These are phyloP conservation scores for Ballota nigra DNA, from an alignment of 257 asterid species.

Conservation along the genomic window DNA sequence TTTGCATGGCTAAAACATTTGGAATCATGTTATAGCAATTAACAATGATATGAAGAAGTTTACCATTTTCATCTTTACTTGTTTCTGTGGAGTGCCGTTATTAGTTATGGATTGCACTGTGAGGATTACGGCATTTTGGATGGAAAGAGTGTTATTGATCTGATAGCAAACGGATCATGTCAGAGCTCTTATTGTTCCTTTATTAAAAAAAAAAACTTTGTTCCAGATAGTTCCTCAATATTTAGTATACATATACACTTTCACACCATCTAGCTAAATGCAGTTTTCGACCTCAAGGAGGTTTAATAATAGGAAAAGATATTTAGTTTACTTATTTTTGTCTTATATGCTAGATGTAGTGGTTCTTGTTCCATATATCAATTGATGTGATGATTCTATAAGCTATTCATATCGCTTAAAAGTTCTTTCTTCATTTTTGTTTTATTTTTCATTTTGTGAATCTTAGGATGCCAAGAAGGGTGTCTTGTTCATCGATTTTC, in stretches of 20 bases:
- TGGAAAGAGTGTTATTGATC: neutral
- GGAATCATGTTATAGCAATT: neutral
- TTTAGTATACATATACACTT: neutral
- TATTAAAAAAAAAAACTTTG: neutral
- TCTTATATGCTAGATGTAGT: neutral
- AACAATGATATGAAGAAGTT: neutral
- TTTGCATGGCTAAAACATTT: conserved; percentile 6
- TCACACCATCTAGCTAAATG: neutral
- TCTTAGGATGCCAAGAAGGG: conserved; percentile 89
- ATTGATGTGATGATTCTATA: neutral
- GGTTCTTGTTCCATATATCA: neutral
- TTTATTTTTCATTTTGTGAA: conserved; percentile 16
- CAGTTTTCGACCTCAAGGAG: neutral
- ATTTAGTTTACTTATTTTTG: conserved; percentile 6
- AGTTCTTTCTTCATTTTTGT: neutral
- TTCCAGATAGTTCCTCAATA: conserved; percentile 9
- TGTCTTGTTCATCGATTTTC: conserved; percentile 78
- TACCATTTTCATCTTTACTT: neutral
- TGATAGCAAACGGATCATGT: conserved; percentile 3
- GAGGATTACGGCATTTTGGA: conserved; percentile 8
- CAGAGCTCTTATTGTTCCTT: neutral
- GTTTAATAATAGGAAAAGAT: conserved; percentile 8
- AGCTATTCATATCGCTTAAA: conserved; percentile 12
- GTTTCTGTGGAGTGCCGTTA: neutral
- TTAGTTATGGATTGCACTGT: neutral